Evolutionary conservation across 106 monocot species (phyloP), one percentile per base, ranked within the genome.

Genomic region (Ottelia alismoides): DNA sequence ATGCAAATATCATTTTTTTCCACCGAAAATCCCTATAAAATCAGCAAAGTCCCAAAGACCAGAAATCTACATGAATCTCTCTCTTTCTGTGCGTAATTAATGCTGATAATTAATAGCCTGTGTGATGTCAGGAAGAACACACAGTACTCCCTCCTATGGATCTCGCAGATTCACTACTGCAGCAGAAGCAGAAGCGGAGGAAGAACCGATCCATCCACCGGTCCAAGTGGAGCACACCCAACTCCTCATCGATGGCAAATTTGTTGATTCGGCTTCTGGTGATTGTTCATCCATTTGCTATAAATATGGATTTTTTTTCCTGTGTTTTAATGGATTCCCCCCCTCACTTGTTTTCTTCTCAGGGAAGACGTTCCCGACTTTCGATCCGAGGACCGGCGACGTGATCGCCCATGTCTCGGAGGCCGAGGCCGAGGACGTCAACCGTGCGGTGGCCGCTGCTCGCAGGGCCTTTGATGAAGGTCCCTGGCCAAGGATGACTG

Each of bases 401-500:
- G 50, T 50, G 11, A 50, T 50, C 25, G 50, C 50, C 22, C 50
- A 50, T 50, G 22, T 50, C 12, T 1, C 50, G 2, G 50, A 50
- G 25, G 50, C 22, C 11, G 50, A 50, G 11, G 50, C 22, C 2
- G 50, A 50, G 22, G 50, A 50, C 20, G 11, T 50, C n/a, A 23
- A 50, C 22, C 50, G 22, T 50, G 22, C 50, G 0, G 50, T 50
- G 11, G n/a, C 50, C 25, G 50, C 50, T 50, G 50, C 50, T 20
- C 50, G 50, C 22, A 50, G 25, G 50, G 50, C 50, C 21, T 50
- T 50, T 20, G 50, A 50, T 11, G 50, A 50, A 23, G 50, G 50
- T 22, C 50, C 50, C 2, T 50, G 50, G 50, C 50, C 50, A 18
- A 50, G 22, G 50, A 50, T 50, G 50, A 50, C 50, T 9, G 50